Evolutionary conservation across 441 rosid genomes (phyloP).

Genomic region (Mallotus repandus): DNA sequence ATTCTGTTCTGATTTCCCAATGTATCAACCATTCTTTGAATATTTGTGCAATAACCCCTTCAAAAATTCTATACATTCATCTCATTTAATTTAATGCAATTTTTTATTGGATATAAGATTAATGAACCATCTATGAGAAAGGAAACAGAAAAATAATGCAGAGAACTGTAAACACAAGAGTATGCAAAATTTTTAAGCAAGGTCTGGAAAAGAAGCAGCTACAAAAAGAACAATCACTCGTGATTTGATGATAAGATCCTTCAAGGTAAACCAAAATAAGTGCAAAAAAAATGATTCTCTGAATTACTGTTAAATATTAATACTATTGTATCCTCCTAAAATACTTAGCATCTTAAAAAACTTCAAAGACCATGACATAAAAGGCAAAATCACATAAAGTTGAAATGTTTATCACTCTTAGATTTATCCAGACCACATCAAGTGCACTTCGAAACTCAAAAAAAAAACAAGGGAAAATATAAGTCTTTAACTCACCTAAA

Average conservation of each 20-base stretch:
- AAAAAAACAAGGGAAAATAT: constrained; percentile 8
- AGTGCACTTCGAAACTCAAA: constrained; percentile 6
- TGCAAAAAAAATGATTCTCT: not conserved
- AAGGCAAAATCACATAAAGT: not conserved
- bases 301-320: not conserved
- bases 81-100: not conserved
- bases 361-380: not conserved
- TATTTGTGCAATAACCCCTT: not conserved
- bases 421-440: constrained; percentile 6
- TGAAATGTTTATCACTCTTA: not conserved
- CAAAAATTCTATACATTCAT: not conserved
- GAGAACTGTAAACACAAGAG: not conserved
- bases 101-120: not conserved
- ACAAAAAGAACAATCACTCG: not conserved
- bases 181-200: too few species aligned
- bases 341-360: not conserved
- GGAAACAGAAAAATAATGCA: not conserved
- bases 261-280: not conserved
- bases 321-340: not conserved
- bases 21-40: not conserved
- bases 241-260: not conserved
- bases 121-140: not conserved
- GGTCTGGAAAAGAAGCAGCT: not conserved
- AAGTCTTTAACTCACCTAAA: constrained; percentile 60
- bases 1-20: not conserved